Percentiles rank a stretch among this genome's conserved stretches.
phyloP scores from a whole-genome alignment of 1,139 yeast species.

The Pichia kudriavzevii region DNA sequence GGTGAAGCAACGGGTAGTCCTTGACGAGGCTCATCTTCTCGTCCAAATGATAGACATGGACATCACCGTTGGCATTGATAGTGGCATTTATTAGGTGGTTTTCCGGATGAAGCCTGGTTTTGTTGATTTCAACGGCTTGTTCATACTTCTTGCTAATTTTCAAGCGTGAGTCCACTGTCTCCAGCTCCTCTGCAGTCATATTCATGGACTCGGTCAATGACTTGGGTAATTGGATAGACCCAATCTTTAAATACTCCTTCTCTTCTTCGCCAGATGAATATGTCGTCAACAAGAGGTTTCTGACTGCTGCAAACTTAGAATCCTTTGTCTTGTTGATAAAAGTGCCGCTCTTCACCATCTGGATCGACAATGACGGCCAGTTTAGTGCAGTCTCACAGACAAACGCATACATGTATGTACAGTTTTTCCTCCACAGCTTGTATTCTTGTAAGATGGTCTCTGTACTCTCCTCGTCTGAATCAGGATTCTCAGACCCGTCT shows the following conservation, averaged over 20 bases:
- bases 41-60: conserved; percentile 51
- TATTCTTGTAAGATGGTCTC: conserved; percentile 59
- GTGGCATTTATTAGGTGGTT: conserved; percentile 64
- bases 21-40: conserved; percentile 13
- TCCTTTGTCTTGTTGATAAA: conserved; percentile 24
- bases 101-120: conserved; percentile 79
- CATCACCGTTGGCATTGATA: conserved; percentile 68
- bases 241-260: conserved; percentile 73
- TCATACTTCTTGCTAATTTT: conserved; percentile 52
- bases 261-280: conserved; percentile 77
- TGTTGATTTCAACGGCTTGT: conserved; percentile 44
- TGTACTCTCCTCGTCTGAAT: conserved; percentile 26
- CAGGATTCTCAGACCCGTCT: conserved; percentile 1
- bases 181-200: conserved; percentile 26
- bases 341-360: conserved; percentile 56
- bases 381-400: conserved; percentile 70
- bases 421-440: conserved; percentile 71
- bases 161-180: conserved; percentile 42
- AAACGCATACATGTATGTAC: conserved; percentile 73
- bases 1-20: conserved; percentile 37
- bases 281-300: conserved; percentile 64
- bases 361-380: conserved; percentile 76
- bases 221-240: conserved; percentile 61
- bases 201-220: conserved; percentile 27
- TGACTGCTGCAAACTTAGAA: conserved; percentile 17